phyloP scores from a whole-genome alignment of 1,139 yeast genomes.

The Geotrichum armillariae region DNA sequence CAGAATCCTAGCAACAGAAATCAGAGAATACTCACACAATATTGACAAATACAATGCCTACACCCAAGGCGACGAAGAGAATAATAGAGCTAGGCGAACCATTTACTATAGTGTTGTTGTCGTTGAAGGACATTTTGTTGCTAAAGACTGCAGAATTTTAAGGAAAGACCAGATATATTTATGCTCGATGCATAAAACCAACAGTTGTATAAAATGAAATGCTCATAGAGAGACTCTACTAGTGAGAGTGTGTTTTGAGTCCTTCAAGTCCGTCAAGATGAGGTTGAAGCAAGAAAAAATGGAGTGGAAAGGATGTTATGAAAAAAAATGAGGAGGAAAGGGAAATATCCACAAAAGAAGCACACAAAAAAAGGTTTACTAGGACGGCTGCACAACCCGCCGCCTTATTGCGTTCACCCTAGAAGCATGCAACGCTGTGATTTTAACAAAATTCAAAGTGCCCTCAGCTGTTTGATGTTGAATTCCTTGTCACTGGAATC shows the following conservation, averaged over 20 bases:
- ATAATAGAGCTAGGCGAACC: constrained; percentile 28
- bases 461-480: too few relatives aligned
- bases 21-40: constrained; percentile 25
- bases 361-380: too few relatives aligned
- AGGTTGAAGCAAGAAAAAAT: neutral
- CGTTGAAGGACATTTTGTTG: constrained; percentile 9
- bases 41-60: constrained; percentile 38
- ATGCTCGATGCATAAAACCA: neutral
- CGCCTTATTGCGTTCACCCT: too few relatives aligned
- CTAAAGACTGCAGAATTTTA: too few relatives aligned
- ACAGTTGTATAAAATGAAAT: neutral
- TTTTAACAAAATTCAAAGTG: too few relatives aligned
- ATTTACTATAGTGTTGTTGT: constrained; percentile 2
- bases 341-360: neutral
- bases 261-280: neutral
- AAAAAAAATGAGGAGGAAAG: neutral
- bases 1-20: neutral
- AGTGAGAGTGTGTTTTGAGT: neutral
- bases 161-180: neutral
- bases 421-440: too few relatives aligned
- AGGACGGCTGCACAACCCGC: too few relatives aligned
- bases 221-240: neutral
- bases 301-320: neutral
- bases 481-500: too few relatives aligned
- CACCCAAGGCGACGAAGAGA: constrained; percentile 39